These are phyloP conservation scores for Microdochium trichocladiopsis DNA, from an alignment of 2,329 filamentous ascomycete genomes.

Conservation along the genomic window DNA sequence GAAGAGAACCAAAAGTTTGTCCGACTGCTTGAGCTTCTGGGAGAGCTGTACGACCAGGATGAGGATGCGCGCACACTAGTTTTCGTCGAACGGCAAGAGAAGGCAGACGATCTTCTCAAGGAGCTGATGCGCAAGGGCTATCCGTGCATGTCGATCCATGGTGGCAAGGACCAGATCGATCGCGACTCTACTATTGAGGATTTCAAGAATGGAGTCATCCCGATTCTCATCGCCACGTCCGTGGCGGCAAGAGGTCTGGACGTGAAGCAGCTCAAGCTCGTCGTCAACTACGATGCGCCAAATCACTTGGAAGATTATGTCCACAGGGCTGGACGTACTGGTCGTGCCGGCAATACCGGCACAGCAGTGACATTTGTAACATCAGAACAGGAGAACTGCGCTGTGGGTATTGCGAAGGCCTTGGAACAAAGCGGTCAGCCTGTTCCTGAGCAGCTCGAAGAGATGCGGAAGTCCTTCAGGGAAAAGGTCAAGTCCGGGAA, in stretches of 20 bases:
- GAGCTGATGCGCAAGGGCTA: slow-evolving; percentile 80
- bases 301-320: slow-evolving; percentile 97
- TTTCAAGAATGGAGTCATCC: slow-evolving; percentile 86
- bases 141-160: slow-evolving; percentile 88
- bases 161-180: slow-evolving; percentile 89
- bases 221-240: slow-evolving; percentile 88
- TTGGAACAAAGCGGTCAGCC: slow-evolving; percentile 85
- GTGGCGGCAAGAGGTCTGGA: slow-evolving; percentile 92
- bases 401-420: slow-evolving; percentile 82
- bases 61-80: slow-evolving; percentile 87
- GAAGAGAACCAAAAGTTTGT: slow-evolving; percentile 78
- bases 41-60: slow-evolving; percentile 77
- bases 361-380: slow-evolving; percentile 93
- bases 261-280: slow-evolving; percentile 91
- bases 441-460: slow-evolving; percentile 62
- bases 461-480: slow-evolving; percentile 66
- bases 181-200: slow-evolving; percentile 87
- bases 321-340: slow-evolving; percentile 87
- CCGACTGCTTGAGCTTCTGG: slow-evolving; percentile 77
- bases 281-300: slow-evolving; percentile 91
- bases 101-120: slow-evolving; percentile 71
- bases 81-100: slow-evolving; percentile 89
- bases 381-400: slow-evolving; percentile 84
- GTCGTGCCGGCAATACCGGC: slow-evolving; percentile 87
- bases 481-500: slow-evolving; percentile 92